Percentiles rank a stretch among this genome's conserved stretches.
phyloP scores from a whole-genome alignment of 1,284 basidiomycete genomes.

The Moniliella sp. region DNA sequence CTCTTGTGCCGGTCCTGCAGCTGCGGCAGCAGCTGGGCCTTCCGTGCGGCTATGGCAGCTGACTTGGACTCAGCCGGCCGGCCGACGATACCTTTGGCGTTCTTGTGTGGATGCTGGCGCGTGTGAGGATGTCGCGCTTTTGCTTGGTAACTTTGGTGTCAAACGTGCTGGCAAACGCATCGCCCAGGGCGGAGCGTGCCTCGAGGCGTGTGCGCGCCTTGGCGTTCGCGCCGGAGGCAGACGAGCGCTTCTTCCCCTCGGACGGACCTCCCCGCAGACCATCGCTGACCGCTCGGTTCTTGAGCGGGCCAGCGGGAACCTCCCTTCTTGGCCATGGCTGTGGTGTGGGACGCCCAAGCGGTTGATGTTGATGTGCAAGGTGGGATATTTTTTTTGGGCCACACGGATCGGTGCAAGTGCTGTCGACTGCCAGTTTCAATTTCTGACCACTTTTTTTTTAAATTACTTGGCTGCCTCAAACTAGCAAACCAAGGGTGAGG shows the following conservation, averaged over 20 bases:
- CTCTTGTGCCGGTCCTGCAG: conserved; percentile 50
- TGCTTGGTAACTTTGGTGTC: conserved; percentile 41
- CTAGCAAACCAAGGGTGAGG: too few relatives aligned
- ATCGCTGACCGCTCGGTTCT: background rate
- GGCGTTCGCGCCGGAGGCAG: too few relatives aligned
- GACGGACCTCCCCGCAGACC: too few relatives aligned
- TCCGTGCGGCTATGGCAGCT: conserved; percentile 57
- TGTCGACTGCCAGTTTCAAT: too few relatives aligned
- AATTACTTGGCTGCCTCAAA: too few relatives aligned
- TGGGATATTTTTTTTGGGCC: too few relatives aligned
- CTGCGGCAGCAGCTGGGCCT: conserved; percentile 61
- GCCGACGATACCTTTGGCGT: conserved; percentile 60
- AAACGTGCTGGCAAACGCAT: conserved; percentile 41
- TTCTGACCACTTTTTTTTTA: too few relatives aligned
- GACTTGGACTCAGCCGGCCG: conserved; percentile 67
- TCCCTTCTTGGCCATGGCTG: background rate
- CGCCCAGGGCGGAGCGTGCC: too few relatives aligned
- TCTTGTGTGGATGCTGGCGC: conserved; percentile 34
- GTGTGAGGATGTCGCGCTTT: conserved; percentile 75
- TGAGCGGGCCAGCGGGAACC: background rate
- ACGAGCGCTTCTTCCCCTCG: background rate
- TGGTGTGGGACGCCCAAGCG: too few relatives aligned
- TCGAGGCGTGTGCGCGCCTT: too few relatives aligned
- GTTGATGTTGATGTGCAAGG: too few relatives aligned
- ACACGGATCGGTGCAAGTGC: too few relatives aligned